Percentiles rank a stretch among this genome's conserved stretches.
Evolutionary conservation across 1,284 basidiomycete species (phyloP).

Genomic region (Papiliotrema flavescens): DNA sequence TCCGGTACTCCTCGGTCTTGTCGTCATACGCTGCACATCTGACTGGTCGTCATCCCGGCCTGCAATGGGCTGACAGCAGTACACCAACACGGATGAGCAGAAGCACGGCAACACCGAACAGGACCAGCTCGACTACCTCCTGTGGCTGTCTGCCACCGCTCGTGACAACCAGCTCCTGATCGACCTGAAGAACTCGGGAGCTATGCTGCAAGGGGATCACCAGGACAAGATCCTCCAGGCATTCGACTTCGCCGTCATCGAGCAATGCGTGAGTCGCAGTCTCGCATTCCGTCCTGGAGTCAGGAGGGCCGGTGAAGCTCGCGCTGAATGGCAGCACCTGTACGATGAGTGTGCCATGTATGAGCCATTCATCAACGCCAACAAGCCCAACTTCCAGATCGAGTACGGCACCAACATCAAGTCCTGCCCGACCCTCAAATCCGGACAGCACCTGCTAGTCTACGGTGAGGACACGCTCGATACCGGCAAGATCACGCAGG

Average conservation of each 20-base stretch:
- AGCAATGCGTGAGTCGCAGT: constrained; percentile 22
- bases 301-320: not conserved
- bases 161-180: constrained; percentile 21
- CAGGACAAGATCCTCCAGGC: constrained; percentile 13
- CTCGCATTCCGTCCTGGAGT: not conserved
- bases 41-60: not conserved
- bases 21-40: no score
- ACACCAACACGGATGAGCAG: constrained; percentile 22
- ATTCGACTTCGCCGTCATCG: constrained; percentile 29
- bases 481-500: constrained; percentile 15
- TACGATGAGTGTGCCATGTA: constrained; percentile 29
- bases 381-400: constrained; percentile 32
- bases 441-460: constrained; percentile 13
- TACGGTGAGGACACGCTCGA: constrained; percentile 14
- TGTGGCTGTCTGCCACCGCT: constrained; percentile 30
- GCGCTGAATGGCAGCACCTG: constrained; percentile 9
- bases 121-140: constrained; percentile 34
- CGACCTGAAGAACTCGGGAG: constrained; percentile 41
- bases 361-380: constrained; percentile 20
- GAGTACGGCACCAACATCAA: constrained; percentile 22
- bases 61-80: constrained; percentile 7
- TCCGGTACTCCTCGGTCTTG: not conserved
- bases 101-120: constrained; percentile 21
- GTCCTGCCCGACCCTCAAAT: constrained; percentile 10
- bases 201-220: constrained; percentile 18